Conservation (phyloP, 345 rosid genomes). For the Brassica carinata region DNA sequence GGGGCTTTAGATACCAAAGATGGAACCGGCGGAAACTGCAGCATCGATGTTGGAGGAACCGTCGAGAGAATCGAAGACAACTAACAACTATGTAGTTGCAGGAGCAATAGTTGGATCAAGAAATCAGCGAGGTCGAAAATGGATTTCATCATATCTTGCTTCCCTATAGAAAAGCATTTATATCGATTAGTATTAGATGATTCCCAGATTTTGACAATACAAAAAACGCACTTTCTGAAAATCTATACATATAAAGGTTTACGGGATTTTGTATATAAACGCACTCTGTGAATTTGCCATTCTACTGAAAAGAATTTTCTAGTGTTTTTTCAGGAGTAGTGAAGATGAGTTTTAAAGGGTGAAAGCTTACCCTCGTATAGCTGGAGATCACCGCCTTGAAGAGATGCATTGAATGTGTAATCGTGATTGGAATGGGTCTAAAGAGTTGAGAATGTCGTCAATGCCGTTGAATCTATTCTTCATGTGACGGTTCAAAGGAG, state of each 20-base stretch:
- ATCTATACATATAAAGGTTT: not conserved
- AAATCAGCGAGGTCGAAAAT: not conserved
- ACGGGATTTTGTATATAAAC: not conserved
- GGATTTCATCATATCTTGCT: not conserved
- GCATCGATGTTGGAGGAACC: constrained; percentile 98
- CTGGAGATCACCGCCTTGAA: no score
- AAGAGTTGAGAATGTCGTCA: no score
- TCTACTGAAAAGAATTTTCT: not conserved
- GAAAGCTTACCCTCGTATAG: not conserved
- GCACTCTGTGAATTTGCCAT: not conserved
- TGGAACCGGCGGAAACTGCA: no score
- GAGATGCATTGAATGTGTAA: no score
- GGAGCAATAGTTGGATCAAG: constrained; percentile 48
- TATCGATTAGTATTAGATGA: not conserved
- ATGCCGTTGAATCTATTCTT: no score
- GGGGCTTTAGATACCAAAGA: no score
- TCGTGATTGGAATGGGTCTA: no score
- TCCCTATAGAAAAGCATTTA: not conserved
- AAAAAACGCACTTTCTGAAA: not conserved
- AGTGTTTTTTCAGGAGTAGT: not conserved
- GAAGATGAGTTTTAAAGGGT: not conserved
- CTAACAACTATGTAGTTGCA: constrained; percentile 65
- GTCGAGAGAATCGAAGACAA: constrained; percentile 87
- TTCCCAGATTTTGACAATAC: not conserved
- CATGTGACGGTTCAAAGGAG: no score